phyloP scores from a whole-genome alignment of 129 eudicot genomes.

The Smallanthus sonchifolius region DNA sequence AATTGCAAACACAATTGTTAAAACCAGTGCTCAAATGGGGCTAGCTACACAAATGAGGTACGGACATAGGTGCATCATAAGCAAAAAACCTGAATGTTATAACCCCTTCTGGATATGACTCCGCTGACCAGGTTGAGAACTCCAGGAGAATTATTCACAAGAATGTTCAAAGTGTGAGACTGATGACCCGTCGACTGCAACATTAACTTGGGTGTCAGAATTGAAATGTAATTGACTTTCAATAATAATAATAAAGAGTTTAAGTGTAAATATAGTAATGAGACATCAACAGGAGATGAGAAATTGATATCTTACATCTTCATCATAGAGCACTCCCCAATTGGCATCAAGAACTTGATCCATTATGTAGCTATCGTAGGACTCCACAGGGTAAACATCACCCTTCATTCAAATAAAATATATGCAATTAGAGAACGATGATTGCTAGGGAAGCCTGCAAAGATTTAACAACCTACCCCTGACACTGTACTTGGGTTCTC shows the following conservation, averaged over 20 bases:
- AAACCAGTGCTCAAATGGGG: neutral
- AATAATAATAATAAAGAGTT: neutral
- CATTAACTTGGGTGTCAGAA: slow-evolving; percentile 8
- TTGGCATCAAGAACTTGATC: slow-evolving; percentile 81
- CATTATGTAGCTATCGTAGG: slow-evolving; percentile 34
- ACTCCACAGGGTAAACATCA: slow-evolving; percentile 94
- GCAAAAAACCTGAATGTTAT: slow-evolving; percentile 72
- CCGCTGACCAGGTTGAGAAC: slow-evolving; percentile 85
- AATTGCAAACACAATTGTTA: slow-evolving; percentile 13
- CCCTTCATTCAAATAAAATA: slow-evolving; percentile 58
- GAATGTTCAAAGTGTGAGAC: slow-evolving; percentile 85
- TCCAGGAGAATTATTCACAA: slow-evolving; percentile 79
- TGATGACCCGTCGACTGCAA: slow-evolving; percentile 72
- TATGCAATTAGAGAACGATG: neutral
- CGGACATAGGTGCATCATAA: neutral
- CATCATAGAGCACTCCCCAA: slow-evolving; percentile 80
- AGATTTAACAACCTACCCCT: slow-evolving; percentile 31
- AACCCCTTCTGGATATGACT: slow-evolving; percentile 83
- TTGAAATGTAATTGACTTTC: neutral
- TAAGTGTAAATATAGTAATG: neutral
- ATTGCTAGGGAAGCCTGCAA: neutral
- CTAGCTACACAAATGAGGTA: neutral
- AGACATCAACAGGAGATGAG: neutral
- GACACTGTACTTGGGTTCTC: slow-evolving; percentile 13
- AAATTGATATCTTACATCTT: slow-evolving; percentile 62